A percentile compares a stretch with the other conserved stretches of the same genome.
These are phyloP conservation scores for Mycena vitilis DNA, from an alignment of 768 basidiomycete genomes.

Conservation along the genomic window DNA sequence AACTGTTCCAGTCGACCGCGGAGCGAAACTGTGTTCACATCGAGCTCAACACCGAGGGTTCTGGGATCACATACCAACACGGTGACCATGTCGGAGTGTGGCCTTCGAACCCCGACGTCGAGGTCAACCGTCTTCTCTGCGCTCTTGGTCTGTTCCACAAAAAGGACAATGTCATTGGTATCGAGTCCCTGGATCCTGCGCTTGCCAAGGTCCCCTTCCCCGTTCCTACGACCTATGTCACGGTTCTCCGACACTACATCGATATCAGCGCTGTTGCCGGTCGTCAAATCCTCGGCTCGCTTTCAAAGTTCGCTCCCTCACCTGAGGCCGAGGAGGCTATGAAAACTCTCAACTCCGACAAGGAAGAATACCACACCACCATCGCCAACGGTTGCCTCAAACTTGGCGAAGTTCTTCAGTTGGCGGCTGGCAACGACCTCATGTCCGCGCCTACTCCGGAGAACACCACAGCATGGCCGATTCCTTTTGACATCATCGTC, in stretches of 20 bases:
- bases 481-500: conserved; percentile 97
- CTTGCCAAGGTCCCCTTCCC: conserved; percentile 99
- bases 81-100: conserved; percentile 98
- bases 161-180: conserved; percentile 85
- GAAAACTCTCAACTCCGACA: conserved; percentile 84
- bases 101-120: conserved; percentile 93
- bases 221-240: conserved; percentile 92
- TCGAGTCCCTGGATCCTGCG: conserved; percentile 97
- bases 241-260: conserved; percentile 96
- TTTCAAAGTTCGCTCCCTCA: conserved; percentile 90
- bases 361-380: conserved; percentile 85
- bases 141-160: conserved; percentile 87
- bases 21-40: conserved; percentile 95
- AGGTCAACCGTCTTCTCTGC: conserved; percentile 90
- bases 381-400: conserved; percentile 88
- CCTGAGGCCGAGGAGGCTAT: conserved; percentile 80
- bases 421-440: conserved; percentile 86
- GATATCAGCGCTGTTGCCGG: conserved; percentile 96
- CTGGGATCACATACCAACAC: conserved; percentile 98
- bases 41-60: conserved; percentile 93
- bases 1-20: conserved; percentile 80
- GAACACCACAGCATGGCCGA: conserved; percentile 88
- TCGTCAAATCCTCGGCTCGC: conserved; percentile 89
- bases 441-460: conserved; percentile 65
- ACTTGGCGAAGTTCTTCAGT: conserved; percentile 91